Base-by-base conservation (phyloP, 345 rosid genomes). In the Carallia brachiata region DNA sequence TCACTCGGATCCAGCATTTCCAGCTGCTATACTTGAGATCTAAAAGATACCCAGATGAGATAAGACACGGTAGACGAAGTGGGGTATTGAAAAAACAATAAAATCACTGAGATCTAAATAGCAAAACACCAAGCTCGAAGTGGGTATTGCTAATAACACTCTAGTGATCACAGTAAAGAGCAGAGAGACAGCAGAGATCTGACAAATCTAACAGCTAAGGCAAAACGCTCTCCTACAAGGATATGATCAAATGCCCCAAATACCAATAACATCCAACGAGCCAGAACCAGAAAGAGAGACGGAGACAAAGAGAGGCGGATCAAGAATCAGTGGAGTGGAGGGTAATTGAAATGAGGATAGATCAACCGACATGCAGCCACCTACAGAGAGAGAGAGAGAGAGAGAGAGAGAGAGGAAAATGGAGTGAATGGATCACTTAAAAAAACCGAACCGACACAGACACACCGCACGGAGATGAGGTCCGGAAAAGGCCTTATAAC, bases 1-100 rank as follows among this genome's bases (percentile, higher is more conserved):
- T 79, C 81, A 36, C 67, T 37, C 68, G 65, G 74, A 73, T 73
- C 66, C 71, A 69, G 23, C 78, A 73, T 73, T 70, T 59, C 6
- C 6, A 30, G 18, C 8, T n/a, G 7, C 28, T 44, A 18, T 9
- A 34, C 60, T 32, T 23, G 58, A 72, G 80, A 77, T 77, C 80
- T 63, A 52, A 58, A 31, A 44, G 18, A 31, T 54, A 62, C 67
- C 70, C 78, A 50, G 67, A 15, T 56, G 48, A 53, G 50, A 30
- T 23, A 23, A 27, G 40, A 36, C 31, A 7, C 31, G 48, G 37
- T n/a, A 4, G 15, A 19, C 48, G 68, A 65, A 69, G 30, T 52
- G 60, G 65, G 65, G 70, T 58, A 52, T 9, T 17, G 50, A 36
- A 1, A 1, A 58, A 40, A 44, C 50, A 17, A 31, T 7, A 3